phyloP scores from a whole-genome alignment of 2,329 filamentous ascomycete genomes.

The Penicillium crustosum region DNA sequence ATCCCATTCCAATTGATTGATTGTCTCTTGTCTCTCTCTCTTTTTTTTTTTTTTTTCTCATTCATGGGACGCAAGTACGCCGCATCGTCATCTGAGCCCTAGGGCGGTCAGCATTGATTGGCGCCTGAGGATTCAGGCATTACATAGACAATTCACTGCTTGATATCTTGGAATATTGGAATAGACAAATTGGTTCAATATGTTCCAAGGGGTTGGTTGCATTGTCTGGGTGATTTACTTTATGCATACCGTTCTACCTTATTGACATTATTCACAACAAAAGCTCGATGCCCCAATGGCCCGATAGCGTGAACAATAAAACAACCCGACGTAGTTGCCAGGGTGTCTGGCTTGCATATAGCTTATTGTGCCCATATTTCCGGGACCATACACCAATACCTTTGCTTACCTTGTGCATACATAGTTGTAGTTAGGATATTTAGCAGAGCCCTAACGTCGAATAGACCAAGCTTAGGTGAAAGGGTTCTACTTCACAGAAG shows the following conservation, averaged over 20 bases:
- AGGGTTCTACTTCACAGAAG: background rate
- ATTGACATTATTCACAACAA: background rate
- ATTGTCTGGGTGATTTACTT: background rate
- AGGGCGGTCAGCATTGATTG: slow-evolving; percentile 6
- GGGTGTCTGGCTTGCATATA: background rate
- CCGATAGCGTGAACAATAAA: background rate
- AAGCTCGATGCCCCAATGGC: background rate
- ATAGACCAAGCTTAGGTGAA: background rate
- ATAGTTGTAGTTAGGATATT: background rate
- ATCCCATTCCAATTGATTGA: slow-evolving; percentile 6
- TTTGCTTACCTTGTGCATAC: background rate
- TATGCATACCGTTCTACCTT: background rate
- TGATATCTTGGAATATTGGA: background rate
- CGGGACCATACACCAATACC: background rate
- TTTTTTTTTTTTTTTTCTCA: background rate
- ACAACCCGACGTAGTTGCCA: background rate
- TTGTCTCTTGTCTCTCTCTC: background rate
- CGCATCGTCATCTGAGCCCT: slow-evolving; percentile 9
- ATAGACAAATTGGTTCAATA: background rate
- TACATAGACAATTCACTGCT: background rate
- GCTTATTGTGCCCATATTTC: background rate
- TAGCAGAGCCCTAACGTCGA: background rate
- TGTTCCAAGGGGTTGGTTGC: too few relatives aligned
- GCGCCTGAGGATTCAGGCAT: background rate
- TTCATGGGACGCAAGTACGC: background rate